Evolutionary conservation across 2,329 filamentous ascomycete species (phyloP).

Genomic region (Nemania diffusa): DNA sequence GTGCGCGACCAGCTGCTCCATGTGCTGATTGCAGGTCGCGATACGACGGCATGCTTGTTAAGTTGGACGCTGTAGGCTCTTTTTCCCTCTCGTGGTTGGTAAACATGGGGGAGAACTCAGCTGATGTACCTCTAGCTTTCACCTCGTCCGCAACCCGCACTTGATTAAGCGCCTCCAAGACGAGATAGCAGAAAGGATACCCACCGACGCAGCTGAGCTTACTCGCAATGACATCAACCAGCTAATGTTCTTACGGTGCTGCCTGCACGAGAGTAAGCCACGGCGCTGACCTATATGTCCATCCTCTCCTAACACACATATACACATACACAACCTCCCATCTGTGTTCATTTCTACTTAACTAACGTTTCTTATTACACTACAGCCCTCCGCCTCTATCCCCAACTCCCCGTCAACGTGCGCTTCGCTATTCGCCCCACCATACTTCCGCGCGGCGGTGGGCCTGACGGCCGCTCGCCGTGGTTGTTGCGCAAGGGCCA

Average conservation of each 20-base stretch:
- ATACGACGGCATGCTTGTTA: conserved; percentile 38
- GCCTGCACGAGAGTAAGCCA: conserved; percentile 38
- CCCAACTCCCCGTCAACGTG: conserved; percentile 30
- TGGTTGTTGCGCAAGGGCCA: conserved; percentile 45
- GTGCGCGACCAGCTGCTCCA: conserved; percentile 41
- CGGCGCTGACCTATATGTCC: not conserved
- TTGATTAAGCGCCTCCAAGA: conserved; percentile 27
- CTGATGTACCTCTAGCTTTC: conserved; percentile 32
- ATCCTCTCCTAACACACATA: conserved; percentile 7
- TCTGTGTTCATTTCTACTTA: not conserved
- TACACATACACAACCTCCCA: conserved; percentile 2
- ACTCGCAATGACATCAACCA: conserved; percentile 37
- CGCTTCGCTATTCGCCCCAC: conserved; percentile 37
- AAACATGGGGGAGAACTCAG: not conserved
- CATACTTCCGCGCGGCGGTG: conserved; percentile 47
- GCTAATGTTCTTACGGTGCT: conserved; percentile 37
- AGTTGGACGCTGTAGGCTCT: conserved; percentile 38
- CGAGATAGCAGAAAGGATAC: conserved; percentile 29
- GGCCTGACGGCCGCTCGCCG: conserved; percentile 44
- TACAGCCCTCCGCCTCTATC: conserved; percentile 37
- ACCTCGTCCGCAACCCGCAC: conserved; percentile 37
- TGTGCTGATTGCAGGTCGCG: conserved; percentile 39
- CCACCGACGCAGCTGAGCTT: conserved; percentile 20
- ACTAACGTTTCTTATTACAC: too few species aligned
- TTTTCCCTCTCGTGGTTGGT: not conserved